phyloP scores from a whole-genome alignment of 1,284 basidiomycete species.

The Acaromyces ingoldii region DNA sequence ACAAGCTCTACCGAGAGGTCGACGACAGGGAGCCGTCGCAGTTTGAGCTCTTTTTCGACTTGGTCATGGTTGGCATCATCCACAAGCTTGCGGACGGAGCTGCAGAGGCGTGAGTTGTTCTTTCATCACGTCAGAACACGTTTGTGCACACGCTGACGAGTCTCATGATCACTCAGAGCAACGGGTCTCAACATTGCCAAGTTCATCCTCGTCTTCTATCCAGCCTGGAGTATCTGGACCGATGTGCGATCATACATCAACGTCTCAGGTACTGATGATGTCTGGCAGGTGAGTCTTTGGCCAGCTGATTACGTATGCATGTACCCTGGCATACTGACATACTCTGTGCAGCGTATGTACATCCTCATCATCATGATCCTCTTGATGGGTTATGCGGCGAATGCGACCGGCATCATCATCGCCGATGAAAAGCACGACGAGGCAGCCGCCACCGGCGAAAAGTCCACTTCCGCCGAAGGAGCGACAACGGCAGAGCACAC shows the following conservation, averaged over 20 bases:
- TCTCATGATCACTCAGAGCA: too few relatives aligned
- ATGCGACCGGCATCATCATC: slow-evolving; percentile 32
- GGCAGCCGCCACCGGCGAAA: background rate
- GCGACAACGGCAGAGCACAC: too few relatives aligned
- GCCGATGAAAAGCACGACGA: slow-evolving; percentile 8
- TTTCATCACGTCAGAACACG: too few relatives aligned
- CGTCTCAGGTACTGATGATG: slow-evolving; percentile 46
- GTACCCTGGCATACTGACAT: too few relatives aligned
- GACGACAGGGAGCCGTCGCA: slow-evolving; percentile 42
- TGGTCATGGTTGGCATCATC: slow-evolving; percentile 45
- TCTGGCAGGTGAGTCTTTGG: too few relatives aligned
- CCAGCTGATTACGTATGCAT: too few relatives aligned
- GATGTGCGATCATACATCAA: slow-evolving; percentile 45
- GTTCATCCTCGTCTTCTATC: slow-evolving; percentile 48
- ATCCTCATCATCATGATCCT: slow-evolving; percentile 47
- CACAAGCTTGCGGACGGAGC: slow-evolving; percentile 39
- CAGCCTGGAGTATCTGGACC: slow-evolving; percentile 42
- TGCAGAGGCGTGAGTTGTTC: slow-evolving; percentile 18
- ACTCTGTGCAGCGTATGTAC: slow-evolving; percentile 36
- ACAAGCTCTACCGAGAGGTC: slow-evolving; percentile 43
- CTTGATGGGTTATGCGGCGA: slow-evolving; percentile 45
- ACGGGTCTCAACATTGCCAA: slow-evolving; percentile 43
- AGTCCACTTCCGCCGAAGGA: background rate
- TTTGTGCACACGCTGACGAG: too few relatives aligned
- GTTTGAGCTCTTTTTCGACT: slow-evolving; percentile 51